These are phyloP conservation scores for Auriscalpium vulgare DNA, from an alignment of 768 basidiomycete genomes.

Conservation along the genomic window DNA sequence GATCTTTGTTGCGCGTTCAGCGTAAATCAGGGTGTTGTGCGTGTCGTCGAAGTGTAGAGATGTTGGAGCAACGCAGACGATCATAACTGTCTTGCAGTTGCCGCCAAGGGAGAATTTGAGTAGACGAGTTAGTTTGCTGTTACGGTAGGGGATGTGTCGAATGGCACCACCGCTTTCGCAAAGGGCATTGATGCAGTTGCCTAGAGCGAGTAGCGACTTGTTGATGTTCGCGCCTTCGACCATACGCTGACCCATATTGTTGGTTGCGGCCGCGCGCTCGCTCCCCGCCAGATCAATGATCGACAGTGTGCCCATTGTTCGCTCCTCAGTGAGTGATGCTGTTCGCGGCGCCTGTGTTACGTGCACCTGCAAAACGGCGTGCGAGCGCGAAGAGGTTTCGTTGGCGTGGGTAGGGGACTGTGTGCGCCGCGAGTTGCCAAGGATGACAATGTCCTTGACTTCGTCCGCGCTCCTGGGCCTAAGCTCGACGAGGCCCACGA, in stretches of 20 bases:
- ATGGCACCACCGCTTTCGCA: conserved; percentile 86
- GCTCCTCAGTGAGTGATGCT: conserved; percentile 72
- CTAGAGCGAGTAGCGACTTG: conserved; percentile 93
- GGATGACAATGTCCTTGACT: conserved; percentile 87
- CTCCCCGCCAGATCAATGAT: conserved; percentile 98
- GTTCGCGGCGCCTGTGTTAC: conserved; percentile 83
- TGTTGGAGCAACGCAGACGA: conserved; percentile 94
- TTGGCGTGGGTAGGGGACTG: conserved; percentile 96
- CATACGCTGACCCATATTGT: conserved; percentile 97
- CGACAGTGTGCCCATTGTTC: conserved; percentile 84
- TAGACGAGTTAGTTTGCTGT: conserved; percentile 95
- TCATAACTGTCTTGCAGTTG: conserved; percentile 99
- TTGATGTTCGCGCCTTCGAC: conserved; percentile 99
- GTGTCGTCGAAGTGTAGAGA: conserved; percentile 97
- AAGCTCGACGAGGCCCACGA: conserved; percentile 77
- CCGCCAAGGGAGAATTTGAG: conserved; percentile 98
- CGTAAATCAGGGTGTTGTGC: conserved; percentile 95
- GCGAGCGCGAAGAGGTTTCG: conserved; percentile 92
- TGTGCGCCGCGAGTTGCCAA: conserved; percentile 82
- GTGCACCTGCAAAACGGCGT: conserved; percentile 95
- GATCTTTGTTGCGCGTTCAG: conserved; percentile 96
- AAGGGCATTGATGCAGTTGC: conserved; percentile 97
- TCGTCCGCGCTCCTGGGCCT: conserved; percentile 80
- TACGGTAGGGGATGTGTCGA: conserved; percentile 93
- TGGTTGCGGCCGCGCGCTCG: conserved; percentile 92